These are phyloP conservation scores for Amylostereum chailletii DNA, from an alignment of 1,284 basidiomycete genomes.

Conservation along the genomic window DNA sequence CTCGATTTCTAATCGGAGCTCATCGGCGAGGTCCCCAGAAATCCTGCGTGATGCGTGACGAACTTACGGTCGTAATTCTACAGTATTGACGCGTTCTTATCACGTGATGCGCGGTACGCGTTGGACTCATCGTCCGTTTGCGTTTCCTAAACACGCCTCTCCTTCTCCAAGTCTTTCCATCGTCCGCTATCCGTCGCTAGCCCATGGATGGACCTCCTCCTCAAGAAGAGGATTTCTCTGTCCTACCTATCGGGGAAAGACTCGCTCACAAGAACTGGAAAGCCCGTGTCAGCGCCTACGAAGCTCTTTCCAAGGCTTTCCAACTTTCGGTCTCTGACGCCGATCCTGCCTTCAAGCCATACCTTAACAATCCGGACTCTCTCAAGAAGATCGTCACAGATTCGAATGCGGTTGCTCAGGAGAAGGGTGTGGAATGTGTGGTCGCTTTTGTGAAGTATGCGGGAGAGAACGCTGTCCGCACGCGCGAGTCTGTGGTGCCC, in stretches of 20 bases:
- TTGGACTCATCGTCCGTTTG: no score
- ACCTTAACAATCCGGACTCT: conserved; percentile 66
- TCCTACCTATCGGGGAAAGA: conserved; percentile 75
- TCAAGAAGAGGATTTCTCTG: conserved; percentile 89
- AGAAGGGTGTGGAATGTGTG: conserved; percentile 89
- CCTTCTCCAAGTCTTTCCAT: no score
- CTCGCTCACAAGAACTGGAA: conserved; percentile 98
- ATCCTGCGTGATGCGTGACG: no score
- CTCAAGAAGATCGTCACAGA: conserved; percentile 88
- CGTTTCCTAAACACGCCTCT: no score
- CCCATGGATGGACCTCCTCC: conserved; percentile 84
- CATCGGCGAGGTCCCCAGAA: no score
- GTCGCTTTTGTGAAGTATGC: conserved; percentile 84
- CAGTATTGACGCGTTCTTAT: no score
- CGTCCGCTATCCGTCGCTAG: no score
- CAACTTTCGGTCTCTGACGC: conserved; percentile 84
- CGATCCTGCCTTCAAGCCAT: conserved; percentile 92
- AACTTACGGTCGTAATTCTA: no score
- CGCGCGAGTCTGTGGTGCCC: conserved; percentile 77
- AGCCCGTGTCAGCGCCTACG: conserved; percentile 90
- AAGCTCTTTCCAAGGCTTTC: conserved; percentile 80
- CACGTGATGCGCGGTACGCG: no score
- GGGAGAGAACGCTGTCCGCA: conserved; percentile 79
- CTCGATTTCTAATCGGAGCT: no score
- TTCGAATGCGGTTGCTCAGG: conserved; percentile 95